Evolutionary conservation across 2,329 filamentous ascomycete species (phyloP), one percentile per base, ranked within the genome.

Genomic region (Pseudogymnoascus sp.): DNA sequence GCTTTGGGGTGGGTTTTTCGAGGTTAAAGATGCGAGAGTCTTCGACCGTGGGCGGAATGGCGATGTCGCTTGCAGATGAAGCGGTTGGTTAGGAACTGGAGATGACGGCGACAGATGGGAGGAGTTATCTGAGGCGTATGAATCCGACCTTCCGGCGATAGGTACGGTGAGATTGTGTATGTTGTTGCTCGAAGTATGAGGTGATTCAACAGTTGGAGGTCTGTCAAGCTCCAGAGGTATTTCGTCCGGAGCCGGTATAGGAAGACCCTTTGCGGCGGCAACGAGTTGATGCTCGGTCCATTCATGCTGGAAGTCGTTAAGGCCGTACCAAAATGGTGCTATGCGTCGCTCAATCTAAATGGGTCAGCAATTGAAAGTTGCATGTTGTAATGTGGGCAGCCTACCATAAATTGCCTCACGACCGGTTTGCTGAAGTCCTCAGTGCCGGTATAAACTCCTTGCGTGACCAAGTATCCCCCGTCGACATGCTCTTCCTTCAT

Each of bases 201-300:
- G 80, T 9, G 80, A 78, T 2, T 78, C 77, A 11, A 76, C 71
- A 58, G 76, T 78, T 49, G 72, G 78, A 31, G 76, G 80, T 69
- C 73, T 79, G 33, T 79, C 78, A 69, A 81, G 82, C 70, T 95
- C 89, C 4, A 88, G 84, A 4, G 91, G 90, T 2, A 91, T 86
- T 69, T 93, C 87, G 74, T 97, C 92, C 55, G 93, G 85, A 6
- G 90, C 83, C 11, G 95, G 95, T 60, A 97, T 87, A 2, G 90
- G 85, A 62, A 96, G 82, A 18, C 91, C 93, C 71, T 91, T 86
- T 59, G 89, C 95, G 23, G 91, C 92, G 63, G 93, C 92, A 69
- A 97, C 86, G n/a, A 99, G 85, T 75, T 99, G 95, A 75, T 95
- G 88, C 71, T 99, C 95, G 11, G 91, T 89, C 95, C 95, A 99